A percentile compares a stretch with the other conserved stretches of the same genome.
Conservation (phyloP, 2,329 filamentous ascomycete genomes). For the Scedosporium aurantiacum region DNA sequence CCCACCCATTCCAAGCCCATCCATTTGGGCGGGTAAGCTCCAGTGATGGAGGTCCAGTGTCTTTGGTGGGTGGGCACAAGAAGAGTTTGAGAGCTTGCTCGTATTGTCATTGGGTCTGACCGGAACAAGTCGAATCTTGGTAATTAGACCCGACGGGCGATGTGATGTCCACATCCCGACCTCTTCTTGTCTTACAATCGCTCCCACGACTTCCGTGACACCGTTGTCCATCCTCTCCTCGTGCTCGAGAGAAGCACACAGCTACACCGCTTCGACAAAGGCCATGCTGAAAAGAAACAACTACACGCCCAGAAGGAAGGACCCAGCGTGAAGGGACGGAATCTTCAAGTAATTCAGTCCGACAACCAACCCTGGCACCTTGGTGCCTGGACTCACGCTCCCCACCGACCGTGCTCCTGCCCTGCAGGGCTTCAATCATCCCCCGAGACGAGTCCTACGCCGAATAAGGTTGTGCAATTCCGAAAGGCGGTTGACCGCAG, state of each 20-base stretch:
- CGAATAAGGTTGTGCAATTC: background rate
- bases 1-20: slow-evolving; percentile 18
- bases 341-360: too few species aligned
- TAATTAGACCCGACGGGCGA: background rate
- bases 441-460: background rate
- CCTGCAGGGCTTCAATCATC: background rate
- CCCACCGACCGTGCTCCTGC: background rate
- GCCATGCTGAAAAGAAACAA: too few species aligned
- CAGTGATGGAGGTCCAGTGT: background rate
- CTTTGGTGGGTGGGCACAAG: slow-evolving; percentile 1
- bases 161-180: background rate
- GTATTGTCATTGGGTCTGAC: background rate
- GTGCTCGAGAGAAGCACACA: too few species aligned
- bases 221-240: too few species aligned
- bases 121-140: background rate
- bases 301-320: too few species aligned
- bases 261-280: too few species aligned
- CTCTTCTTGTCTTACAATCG: background rate
- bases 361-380: too few species aligned
- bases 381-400: background rate
- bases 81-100: background rate
- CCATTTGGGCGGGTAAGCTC: slow-evolving; percentile 13
- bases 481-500: background rate
- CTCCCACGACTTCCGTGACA: background rate
- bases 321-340: too few species aligned